Base-by-base conservation (phyloP, 1,284 basidiomycete genomes). In the Butyriboletus appendiculatus region DNA sequence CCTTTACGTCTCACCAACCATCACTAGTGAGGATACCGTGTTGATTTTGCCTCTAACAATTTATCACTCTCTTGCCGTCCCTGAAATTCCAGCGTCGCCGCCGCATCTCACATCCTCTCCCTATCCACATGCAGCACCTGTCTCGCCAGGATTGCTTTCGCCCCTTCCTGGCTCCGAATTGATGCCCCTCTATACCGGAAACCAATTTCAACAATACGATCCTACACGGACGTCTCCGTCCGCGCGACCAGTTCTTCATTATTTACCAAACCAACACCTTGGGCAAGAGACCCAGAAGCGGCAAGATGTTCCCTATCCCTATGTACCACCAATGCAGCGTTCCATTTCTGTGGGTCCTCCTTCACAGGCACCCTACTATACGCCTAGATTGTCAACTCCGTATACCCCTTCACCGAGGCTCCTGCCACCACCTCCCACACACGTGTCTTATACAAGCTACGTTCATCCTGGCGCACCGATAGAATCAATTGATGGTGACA, bases 41-140 rank as follows among this genome's bases (percentile, higher is more conserved):
- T 67, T 91, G 2, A 76, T 81, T 41, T 71, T 92, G 8, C 87
- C 87, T 8, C 76, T 90, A 0, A 74, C 74, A n/a, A 75, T 90
- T 34, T 74, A 82, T 20, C 86, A 91, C 65, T 85, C 85, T 5
- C 65, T 73, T 24, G 80, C 82, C 8, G 61, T 83, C 5, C 81
- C 80, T 41, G 75, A 78, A 41, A 61, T 73, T 2, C 69, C 75
- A 24, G 60, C 55, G 24, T 61, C 64, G 15, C 53, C 62, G 30
- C 55, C 59, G 41, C 32, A 48, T 51, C 40, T 58, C 48, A 7
- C 49, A n/a, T 42, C 57, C 22, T 49, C 58, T 22, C 52, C 57
- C 34, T 61, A 63, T 48, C 48, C 64, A 15, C 51, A 59, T 56
- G 52, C 63, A 12, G 58, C 59, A 56, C 68, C 63, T 22, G 50